These are phyloP conservation scores for Arctostaphylos glauca DNA, from an alignment of 148 eudicot genomes.

Conservation along the genomic window DNA sequence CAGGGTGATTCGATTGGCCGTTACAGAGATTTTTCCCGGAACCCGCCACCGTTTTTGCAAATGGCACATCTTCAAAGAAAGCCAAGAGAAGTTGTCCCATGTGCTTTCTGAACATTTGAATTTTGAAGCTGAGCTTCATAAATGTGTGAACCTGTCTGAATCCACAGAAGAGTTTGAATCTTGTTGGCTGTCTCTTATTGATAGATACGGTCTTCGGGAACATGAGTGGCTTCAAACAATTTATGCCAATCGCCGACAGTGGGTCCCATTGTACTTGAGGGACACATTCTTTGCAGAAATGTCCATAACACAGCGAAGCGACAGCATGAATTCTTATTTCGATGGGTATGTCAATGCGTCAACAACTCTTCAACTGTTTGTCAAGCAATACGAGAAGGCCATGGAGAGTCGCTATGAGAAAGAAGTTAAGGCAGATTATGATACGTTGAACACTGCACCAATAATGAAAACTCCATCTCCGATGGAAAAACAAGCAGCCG, in stretches of 20 bases:
- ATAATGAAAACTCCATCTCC: conserved; percentile 57
- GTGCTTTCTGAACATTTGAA: conserved; percentile 35
- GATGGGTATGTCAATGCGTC: conserved; percentile 66
- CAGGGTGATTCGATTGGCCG: conserved; percentile 37
- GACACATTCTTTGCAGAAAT: conserved; percentile 57
- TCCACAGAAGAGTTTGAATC: conserved; percentile 52
- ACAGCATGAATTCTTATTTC: conserved; percentile 60
- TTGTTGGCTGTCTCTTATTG: conserved; percentile 50
- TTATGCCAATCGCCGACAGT: conserved; percentile 42
- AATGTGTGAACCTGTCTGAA: conserved; percentile 53
- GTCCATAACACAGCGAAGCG: conserved; percentile 50
- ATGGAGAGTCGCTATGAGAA: conserved; percentile 54
- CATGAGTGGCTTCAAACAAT: conserved; percentile 49
- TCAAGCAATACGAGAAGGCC: conserved; percentile 55
- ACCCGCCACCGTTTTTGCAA: conserved; percentile 53
- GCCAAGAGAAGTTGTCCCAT: conserved; percentile 53
- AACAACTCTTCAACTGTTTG: conserved; percentile 44
- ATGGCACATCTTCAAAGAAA: conserved; percentile 54
- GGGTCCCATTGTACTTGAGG: conserved; percentile 55
- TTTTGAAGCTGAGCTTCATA: conserved; percentile 55
- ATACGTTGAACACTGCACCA: conserved; percentile 46
- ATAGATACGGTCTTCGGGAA: conserved; percentile 41
- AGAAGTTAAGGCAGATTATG: conserved; percentile 62
- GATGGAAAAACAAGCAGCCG: conserved; percentile 58
- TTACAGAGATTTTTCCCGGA: conserved; percentile 42